These are phyloP conservation scores for Lichtheimia corymbifera DNA, from an alignment of 371 early-diverging fungal genomes.

Conservation along the genomic window DNA sequence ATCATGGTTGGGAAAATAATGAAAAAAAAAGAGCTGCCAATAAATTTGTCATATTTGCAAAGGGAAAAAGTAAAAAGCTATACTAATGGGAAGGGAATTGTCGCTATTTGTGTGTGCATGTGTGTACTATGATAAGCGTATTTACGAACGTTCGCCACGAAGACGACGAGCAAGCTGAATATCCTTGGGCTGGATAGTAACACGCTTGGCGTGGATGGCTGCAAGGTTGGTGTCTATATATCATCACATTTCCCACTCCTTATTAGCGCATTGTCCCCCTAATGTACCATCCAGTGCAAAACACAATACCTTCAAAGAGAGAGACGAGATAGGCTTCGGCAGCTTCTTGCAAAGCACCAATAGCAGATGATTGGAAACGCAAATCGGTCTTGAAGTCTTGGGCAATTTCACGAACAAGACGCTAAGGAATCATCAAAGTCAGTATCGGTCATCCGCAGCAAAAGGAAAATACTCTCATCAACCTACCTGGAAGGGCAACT, in stretches of 20 bases:
- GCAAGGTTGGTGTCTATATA: slow-evolving; percentile 97
- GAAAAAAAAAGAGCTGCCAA: no score
- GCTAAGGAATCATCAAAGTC: slow-evolving; percentile 19
- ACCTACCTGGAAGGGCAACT: slow-evolving; percentile 93
- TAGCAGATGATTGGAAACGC: slow-evolving; percentile 97
- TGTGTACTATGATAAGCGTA: neutral
- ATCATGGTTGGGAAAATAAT: no score
- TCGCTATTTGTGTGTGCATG: no score
- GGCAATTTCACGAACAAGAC: slow-evolving; percentile 94
- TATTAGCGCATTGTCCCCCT: neutral
- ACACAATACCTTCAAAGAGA: slow-evolving; percentile 80
- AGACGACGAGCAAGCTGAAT: slow-evolving; percentile 97
- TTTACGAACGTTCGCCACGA: slow-evolving; percentile 88
- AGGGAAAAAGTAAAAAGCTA: no score
- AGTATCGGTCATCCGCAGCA: neutral
- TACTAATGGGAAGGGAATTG: no score
- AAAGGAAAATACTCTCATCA: neutral
- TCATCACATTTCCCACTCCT: slow-evolving; percentile 2
- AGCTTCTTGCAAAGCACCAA: slow-evolving; percentile 98
- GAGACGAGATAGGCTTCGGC: slow-evolving; percentile 96
- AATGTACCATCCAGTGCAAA: neutral
- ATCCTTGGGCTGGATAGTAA: slow-evolving; percentile 99
- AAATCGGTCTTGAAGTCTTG: slow-evolving; percentile 97
- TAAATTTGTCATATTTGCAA: no score
- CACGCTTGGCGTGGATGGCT: slow-evolving; percentile 99